Conservation (phyloP, 2,329 filamentous ascomycete species). For the Cladobotryum protrusum region DNA sequence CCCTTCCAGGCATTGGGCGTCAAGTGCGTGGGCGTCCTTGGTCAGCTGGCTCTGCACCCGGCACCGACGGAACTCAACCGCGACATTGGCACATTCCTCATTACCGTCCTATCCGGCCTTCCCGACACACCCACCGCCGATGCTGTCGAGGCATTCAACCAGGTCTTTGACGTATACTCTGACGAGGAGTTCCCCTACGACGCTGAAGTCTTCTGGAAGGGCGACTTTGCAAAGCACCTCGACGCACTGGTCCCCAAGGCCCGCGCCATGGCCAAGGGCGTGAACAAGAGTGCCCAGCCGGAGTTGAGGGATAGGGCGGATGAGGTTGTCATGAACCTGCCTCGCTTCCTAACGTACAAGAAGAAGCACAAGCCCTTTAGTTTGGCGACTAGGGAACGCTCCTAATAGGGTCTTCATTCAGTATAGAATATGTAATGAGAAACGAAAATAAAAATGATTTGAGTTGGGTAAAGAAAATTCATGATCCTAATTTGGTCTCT, state of each 20-base stretch:
- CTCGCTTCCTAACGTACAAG: conserved; percentile 59
- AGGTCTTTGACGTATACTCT: conserved; percentile 61
- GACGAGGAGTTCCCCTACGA: conserved; percentile 55
- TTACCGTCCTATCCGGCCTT: conserved; percentile 46
- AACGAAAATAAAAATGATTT: background rate
- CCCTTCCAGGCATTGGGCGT: conserved; percentile 58
- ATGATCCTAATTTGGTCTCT: no score
- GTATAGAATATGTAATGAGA: background rate
- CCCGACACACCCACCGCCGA: conserved; percentile 51
- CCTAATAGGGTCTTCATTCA: background rate
- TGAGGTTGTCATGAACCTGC: conserved; percentile 55
- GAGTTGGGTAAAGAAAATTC: background rate
- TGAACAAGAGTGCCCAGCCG: conserved; percentile 52
- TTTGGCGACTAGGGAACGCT: conserved; percentile 4
- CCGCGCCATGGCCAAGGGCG: conserved; percentile 50
- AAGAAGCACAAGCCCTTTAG: conserved; percentile 43
- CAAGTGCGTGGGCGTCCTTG: conserved; percentile 61
- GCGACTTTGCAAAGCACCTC: conserved; percentile 53
- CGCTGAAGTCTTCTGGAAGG: conserved; percentile 57
- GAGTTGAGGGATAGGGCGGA: conserved; percentile 56
- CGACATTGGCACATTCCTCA: conserved; percentile 57
- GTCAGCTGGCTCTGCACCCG: conserved; percentile 53
- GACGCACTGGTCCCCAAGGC: conserved; percentile 48
- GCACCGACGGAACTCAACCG: conserved; percentile 50
- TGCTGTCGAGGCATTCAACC: conserved; percentile 57